Evolutionary conservation across 2,329 filamentous ascomycete genomes (phyloP), one percentile per base, ranked within the genome.

Genomic region (Aureobasidium melanogenum): DNA sequence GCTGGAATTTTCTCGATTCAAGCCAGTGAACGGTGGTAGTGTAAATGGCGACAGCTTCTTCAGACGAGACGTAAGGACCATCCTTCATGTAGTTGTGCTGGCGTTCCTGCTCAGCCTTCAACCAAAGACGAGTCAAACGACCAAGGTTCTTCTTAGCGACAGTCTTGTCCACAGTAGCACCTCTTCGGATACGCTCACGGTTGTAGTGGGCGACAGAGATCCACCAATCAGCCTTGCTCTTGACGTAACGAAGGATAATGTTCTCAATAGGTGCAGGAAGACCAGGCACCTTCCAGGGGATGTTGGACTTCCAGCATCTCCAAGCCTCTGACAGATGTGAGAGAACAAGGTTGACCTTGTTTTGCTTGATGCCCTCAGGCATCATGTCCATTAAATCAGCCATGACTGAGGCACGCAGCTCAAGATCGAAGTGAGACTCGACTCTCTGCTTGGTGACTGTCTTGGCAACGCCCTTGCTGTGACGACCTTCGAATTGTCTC

Each of bases 21-120:
- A 99, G 82, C 94, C 94, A 99, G 74, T 99, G 95, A 8, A 99
- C 94, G 63, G 94, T 97, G 0, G 94, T 97, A 0, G 94, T 99
- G 77, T 97, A 99, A 66, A 99, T 99, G 9, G 94, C 95, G 60
- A 99, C 95, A 65, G 92, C 94, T 75, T 99, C 94, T 74, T 99
- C 95, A 0, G 94, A 97, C 1, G 94, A 97, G 38, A 99, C 93
- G 65, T 99, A 99, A 1, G 94, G 94, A 3, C 94, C 94, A 69
- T 99, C 95, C 78, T 99, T 99, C 86, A 97, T 91, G 76, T 99
- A 97, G 72, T 99, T 99, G 80, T 99, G 94, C 73, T 99, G 94
- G 63, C 95, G 84, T 75, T 99, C 94, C 76, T 99, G 94, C 78
- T 99, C 94, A 24, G 94, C 89, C 80, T 99, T 99, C 63, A 99